These are phyloP conservation scores for Metschnikowia borealis DNA, from an alignment of 805 yeast genomes.

Conservation along the genomic window DNA sequence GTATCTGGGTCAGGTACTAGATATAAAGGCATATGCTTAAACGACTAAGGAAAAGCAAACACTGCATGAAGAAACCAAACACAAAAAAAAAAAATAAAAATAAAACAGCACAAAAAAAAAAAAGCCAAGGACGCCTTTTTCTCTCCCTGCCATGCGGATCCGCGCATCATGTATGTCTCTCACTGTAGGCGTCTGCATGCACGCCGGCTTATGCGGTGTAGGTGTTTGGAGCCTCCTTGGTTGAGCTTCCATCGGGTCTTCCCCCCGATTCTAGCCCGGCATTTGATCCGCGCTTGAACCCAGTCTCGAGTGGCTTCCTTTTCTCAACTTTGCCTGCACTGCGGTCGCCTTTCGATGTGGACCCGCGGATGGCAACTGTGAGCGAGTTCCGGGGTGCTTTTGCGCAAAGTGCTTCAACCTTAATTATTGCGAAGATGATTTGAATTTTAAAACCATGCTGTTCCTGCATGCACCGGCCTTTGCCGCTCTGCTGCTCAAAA, in stretches of 20 bases:
- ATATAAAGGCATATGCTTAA: slow-evolving; percentile 5
- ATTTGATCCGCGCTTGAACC: background rate
- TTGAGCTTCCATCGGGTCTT: background rate
- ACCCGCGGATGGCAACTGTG: background rate
- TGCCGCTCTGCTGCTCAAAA: background rate
- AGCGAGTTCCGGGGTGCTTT: background rate
- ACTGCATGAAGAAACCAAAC: slow-evolving; percentile 3
- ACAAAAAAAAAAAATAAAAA: background rate
- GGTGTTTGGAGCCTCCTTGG: background rate
- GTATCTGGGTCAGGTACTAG: slow-evolving; percentile 1
- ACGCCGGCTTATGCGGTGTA: background rate
- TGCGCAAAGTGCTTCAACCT: background rate
- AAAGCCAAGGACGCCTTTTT: slow-evolving; percentile 1
- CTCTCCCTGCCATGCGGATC: slow-evolving; percentile 1
- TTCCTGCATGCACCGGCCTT: background rate
- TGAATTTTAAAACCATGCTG: background rate
- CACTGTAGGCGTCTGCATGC: background rate
- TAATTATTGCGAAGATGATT: background rate
- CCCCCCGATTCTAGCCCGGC: background rate
- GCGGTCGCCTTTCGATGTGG: background rate
- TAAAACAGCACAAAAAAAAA: background rate
- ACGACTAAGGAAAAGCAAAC: slow-evolving; percentile 2
- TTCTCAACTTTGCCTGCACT: background rate
- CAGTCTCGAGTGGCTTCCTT: background rate
- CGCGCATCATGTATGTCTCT: slow-evolving; percentile 4